Conservation (phyloP, 495 filamentous ascomycete species). For the Lepraria neglecta region DNA sequence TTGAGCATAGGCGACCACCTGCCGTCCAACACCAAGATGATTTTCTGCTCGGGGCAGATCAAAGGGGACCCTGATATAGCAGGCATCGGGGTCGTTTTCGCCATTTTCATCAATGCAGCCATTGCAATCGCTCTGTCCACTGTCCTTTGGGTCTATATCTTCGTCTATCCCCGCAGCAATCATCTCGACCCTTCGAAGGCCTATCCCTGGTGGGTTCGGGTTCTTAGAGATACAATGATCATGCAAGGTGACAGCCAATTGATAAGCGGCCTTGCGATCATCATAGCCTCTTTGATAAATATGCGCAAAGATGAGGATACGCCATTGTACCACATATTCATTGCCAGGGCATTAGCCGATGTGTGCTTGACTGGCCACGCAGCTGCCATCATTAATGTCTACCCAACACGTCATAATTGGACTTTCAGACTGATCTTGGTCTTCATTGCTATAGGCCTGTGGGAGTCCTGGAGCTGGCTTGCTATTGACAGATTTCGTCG, state of each 20-base stretch:
- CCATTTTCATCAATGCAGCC: background rate
- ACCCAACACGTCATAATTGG: conserved; percentile 5
- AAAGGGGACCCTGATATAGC: background rate
- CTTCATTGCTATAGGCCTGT: background rate
- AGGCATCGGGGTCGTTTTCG: background rate
- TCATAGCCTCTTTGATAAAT: background rate
- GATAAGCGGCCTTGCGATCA: background rate
- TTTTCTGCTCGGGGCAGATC: background rate
- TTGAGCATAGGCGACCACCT: too few relatives aligned
- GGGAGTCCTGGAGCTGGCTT: conserved; percentile 1
- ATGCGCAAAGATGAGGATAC: conserved; percentile 2
- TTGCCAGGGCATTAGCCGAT: background rate
- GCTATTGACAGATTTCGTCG: background rate
- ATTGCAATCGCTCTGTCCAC: background rate
- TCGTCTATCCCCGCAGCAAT: background rate
- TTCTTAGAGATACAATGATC: background rate
- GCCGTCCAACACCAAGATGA: too few relatives aligned
- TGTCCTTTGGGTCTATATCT: background rate
- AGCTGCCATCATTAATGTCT: background rate
- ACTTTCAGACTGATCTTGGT: background rate
- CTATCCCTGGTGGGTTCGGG: background rate
- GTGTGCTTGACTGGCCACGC: background rate
- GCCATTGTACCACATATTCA: conserved; percentile 5
- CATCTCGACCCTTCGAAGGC: background rate
- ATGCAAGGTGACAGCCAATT: conserved; percentile 7